Evolutionary conservation across 495 filamentous ascomycete species (phyloP).

Genomic region (Pseudomonodictys pantanalensis): DNA sequence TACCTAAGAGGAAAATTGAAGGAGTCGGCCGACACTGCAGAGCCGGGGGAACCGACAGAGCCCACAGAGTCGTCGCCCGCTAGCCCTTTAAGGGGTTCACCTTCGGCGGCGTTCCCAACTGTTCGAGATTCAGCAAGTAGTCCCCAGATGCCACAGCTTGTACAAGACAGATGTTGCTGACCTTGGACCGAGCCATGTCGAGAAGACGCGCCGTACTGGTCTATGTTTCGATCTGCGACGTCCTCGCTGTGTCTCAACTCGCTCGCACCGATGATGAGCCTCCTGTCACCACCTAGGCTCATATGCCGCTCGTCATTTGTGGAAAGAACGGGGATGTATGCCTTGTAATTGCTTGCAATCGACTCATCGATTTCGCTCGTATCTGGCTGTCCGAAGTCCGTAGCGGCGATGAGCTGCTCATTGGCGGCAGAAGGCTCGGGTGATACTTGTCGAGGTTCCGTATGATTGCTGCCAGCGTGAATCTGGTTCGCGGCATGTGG

Average conservation of each 20-base stretch:
- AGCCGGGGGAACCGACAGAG: not conserved
- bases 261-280: not conserved
- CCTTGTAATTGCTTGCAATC: slow-evolving; percentile 7
- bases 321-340: not conserved
- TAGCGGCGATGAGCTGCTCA: not conserved
- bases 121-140: no score
- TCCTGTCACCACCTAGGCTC: slow-evolving; percentile 18
- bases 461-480: not conserved
- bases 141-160: no score
- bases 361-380: not conserved
- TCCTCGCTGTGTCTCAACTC: slow-evolving; percentile 28
- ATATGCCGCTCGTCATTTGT: slow-evolving; percentile 2
- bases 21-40: not conserved
- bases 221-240: slow-evolving; percentile 35
- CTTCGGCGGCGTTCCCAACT: no score
- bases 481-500: no score
- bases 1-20: not conserved
- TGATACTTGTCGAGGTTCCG: not conserved
- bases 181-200: slow-evolving; percentile 36
- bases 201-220: not conserved
- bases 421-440: not conserved
- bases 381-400: not conserved
- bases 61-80: not conserved
- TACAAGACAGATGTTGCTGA: not conserved
- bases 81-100: not conserved